phyloP scores from a whole-genome alignment of 2,329 filamentous ascomycete species.

The Bipolaris bicolor region DNA sequence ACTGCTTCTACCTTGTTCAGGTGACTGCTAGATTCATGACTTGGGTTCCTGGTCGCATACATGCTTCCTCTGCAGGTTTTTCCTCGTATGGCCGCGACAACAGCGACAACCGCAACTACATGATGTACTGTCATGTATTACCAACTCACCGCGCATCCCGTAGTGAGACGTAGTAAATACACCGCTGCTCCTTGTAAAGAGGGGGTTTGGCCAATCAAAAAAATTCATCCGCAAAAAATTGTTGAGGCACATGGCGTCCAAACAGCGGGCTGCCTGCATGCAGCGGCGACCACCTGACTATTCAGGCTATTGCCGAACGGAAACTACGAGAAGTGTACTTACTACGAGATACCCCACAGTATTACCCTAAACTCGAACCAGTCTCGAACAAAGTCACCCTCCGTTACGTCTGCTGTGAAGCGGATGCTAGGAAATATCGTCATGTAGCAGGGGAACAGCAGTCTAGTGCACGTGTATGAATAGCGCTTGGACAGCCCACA shows the following conservation, averaged over 20 bases:
- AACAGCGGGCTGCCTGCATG: slow-evolving; percentile 34
- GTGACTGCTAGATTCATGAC: slow-evolving; percentile 1
- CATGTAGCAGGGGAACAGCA: slow-evolving; percentile 22
- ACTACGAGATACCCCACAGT: slow-evolving; percentile 21
- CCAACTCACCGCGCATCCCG: slow-evolving; percentile 38
- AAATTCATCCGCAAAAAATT: slow-evolving; percentile 31
- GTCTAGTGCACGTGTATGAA: slow-evolving; percentile 24
- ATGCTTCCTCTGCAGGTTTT: slow-evolving; percentile 2
- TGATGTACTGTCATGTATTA: slow-evolving; percentile 26
- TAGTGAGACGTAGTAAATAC: slow-evolving; percentile 29
- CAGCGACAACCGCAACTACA: slow-evolving; percentile 9
- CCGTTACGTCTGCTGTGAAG: slow-evolving; percentile 4
- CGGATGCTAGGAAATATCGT: slow-evolving; percentile 2
- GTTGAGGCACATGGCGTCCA: slow-evolving; percentile 37
- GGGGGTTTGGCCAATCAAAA: slow-evolving; percentile 36
- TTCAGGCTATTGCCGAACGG: slow-evolving; percentile 22
- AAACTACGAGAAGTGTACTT: slow-evolving; percentile 25
- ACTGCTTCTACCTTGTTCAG: slow-evolving; percentile 7
- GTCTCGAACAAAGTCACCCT: background rate
- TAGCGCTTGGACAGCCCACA: slow-evolving; percentile 24
- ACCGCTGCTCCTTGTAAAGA: slow-evolving; percentile 36
- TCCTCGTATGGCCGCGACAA: slow-evolving; percentile 2
- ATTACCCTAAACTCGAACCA: slow-evolving; percentile 12
- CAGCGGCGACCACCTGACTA: slow-evolving; percentile 42
- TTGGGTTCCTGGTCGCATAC: slow-evolving; percentile 12